These are phyloP conservation scores for Malania oleifera DNA, from an alignment of 164 flowering plant species.

Conservation along the genomic window DNA sequence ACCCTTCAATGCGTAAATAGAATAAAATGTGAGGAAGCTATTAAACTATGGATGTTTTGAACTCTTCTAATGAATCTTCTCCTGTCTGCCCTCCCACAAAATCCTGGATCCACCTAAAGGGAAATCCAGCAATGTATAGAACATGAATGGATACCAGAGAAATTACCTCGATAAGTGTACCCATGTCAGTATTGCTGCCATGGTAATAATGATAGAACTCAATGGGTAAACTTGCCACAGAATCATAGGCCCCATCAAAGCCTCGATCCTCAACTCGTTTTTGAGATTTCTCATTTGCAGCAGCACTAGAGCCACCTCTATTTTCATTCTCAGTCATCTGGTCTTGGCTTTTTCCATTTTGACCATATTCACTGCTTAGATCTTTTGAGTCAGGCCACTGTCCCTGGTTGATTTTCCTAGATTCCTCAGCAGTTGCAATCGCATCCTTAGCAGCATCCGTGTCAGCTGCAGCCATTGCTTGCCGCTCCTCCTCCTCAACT, in stretches of 20 bases:
- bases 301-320: slow-evolving; percentile 9
- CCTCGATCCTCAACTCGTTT: slow-evolving; percentile 30
- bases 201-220: slow-evolving; percentile 95
- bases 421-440: slow-evolving; percentile 78
- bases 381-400: slow-evolving; percentile 24
- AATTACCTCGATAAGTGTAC: slow-evolving; percentile 88
- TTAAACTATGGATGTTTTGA: too few relatives aligned
- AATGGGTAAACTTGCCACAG: slow-evolving; percentile 54
- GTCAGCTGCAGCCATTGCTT: slow-evolving; percentile 69
- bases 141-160: slow-evolving; percentile 2
- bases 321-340: slow-evolving; percentile 16
- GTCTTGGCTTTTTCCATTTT: slow-evolving; percentile 15
- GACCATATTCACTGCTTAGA: slow-evolving; percentile 17
- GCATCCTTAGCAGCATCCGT: slow-evolving; percentile 86
- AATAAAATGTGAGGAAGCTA: too few relatives aligned
- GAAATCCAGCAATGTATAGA: not conserved
- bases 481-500: slow-evolving; percentile 97
- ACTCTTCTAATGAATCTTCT: too few relatives aligned
- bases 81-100: too few relatives aligned
- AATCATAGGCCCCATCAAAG: slow-evolving; percentile 38
- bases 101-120: too few relatives aligned
- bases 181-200: slow-evolving; percentile 90
- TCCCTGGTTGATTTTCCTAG: slow-evolving; percentile 39
- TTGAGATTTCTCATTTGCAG: slow-evolving; percentile 22
- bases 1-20: too few relatives aligned